phyloP scores from a whole-genome alignment of 768 basidiomycete genomes.

The Rhodotorula diobovata region DNA sequence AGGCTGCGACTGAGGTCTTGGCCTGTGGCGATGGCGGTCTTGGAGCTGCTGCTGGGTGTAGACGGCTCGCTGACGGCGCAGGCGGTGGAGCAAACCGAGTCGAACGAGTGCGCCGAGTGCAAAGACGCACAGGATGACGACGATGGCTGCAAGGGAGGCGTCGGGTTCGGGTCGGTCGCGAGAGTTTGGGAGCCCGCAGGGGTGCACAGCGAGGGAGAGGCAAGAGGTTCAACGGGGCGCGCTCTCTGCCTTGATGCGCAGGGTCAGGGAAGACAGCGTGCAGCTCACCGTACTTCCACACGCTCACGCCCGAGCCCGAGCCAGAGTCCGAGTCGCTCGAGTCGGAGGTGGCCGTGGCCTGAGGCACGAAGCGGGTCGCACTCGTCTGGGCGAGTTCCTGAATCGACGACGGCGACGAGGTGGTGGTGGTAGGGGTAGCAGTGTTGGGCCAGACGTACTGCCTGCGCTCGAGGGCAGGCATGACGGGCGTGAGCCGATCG shows the following conservation, averaged over 20 bases:
- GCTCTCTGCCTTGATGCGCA: no score
- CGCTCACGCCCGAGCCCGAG: not conserved
- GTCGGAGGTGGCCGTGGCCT: not conserved
- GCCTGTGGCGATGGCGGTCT: no score
- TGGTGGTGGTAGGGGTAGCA: no score
- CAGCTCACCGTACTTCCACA: constrained; percentile 26
- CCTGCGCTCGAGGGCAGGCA: not conserved
- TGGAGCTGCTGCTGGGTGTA: not conserved
- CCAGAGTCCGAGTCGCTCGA: not conserved
- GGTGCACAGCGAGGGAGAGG: no score
- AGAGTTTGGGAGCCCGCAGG: not conserved
- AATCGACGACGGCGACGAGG: not conserved
- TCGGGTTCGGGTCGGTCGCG: no score
- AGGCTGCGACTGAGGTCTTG: not conserved
- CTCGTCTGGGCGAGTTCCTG: not conserved
- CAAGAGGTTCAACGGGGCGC: not conserved
- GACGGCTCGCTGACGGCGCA: constrained; percentile 1
- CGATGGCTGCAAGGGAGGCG: constrained; percentile 12
- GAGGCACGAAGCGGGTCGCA: not conserved
- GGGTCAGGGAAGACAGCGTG: not conserved
- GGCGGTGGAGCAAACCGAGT: constrained; percentile 5
- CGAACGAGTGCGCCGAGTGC: constrained; percentile 9
- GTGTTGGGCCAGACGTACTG: not conserved
- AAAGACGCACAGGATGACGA: constrained; percentile 15
- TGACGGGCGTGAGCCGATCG: not conserved